A percentile compares a stretch with the other conserved stretches of the same genome.
Evolutionary conservation across 2,329 filamentous ascomycete genomes (phyloP).

Genomic region (Trichoderma atroviride): DNA sequence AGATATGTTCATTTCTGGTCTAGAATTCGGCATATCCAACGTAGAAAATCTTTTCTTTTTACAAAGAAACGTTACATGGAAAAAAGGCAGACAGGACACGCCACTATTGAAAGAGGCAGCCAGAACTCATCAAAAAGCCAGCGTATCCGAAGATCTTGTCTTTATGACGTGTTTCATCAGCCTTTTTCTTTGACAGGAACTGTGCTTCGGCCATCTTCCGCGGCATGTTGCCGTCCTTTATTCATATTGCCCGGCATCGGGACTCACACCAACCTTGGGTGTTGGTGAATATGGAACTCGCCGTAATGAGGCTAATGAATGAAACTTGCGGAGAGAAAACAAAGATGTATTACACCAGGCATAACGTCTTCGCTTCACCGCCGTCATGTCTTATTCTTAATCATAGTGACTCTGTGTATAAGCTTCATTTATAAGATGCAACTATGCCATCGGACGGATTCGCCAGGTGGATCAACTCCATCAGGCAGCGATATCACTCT

Average conservation of each 20-base stretch:
- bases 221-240: neutral
- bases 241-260: conserved; percentile 2
- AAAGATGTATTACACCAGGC: conserved; percentile 1
- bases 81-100: neutral
- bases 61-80: neutral
- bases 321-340: neutral
- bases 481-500: neutral
- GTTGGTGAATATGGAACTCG: neutral
- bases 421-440: conserved; percentile 15
- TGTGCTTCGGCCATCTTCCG: conserved; percentile 5
- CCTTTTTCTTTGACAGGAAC: neutral
- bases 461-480: neutral
- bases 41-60: neutral
- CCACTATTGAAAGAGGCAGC: neutral
- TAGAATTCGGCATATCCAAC: neutral
- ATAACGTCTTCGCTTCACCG: neutral
- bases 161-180: neutral
- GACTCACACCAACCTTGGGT: neutral
- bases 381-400: neutral
- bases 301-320: neutral
- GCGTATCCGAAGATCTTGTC: neutral
- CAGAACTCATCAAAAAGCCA: neutral
- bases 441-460: neutral
- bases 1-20: neutral
- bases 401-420: conserved; percentile 5